Percentiles rank a stretch among this genome's conserved stretches.
Evolutionary conservation across 2,329 filamentous ascomycete species (phyloP).

Genomic region (Colletotrichum orchidophilum): DNA sequence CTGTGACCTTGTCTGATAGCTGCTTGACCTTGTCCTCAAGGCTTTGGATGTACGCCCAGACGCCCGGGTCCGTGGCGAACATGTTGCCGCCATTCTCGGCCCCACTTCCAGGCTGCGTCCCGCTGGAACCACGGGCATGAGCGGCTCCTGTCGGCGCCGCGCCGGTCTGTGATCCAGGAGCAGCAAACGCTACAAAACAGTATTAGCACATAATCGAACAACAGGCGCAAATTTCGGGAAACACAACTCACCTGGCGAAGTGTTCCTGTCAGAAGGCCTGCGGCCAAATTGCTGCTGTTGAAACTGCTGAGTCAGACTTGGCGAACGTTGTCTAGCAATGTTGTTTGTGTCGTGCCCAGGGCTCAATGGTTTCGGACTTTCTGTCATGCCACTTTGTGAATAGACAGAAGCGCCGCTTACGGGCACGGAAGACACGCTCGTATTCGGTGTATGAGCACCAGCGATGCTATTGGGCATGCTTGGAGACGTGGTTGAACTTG

Average conservation of each 20-base stretch:
- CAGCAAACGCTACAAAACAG: conserved; percentile 16
- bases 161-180: conserved; percentile 37
- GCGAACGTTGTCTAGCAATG: conserved; percentile 68
- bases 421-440: conserved; percentile 60
- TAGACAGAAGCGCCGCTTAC: conserved; percentile 68
- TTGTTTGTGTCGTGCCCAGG: conserved; percentile 67
- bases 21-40: conserved; percentile 69
- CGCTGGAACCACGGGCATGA: conserved; percentile 55
- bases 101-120: conserved; percentile 62
- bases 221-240: not conserved
- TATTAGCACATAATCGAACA: not conserved
- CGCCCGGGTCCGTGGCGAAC: conserved; percentile 69
- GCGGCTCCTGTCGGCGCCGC: conserved; percentile 34
- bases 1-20: conserved; percentile 50
- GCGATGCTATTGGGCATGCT: conserved; percentile 54
- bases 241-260: conserved; percentile 49
- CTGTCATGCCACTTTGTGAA: conserved; percentile 78
- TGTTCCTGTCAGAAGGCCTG: conserved; percentile 63
- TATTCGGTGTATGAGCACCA: conserved; percentile 56
- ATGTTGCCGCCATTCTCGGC: conserved; percentile 73
- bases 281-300: conserved; percentile 72
- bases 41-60: conserved; percentile 78
- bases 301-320: conserved; percentile 71
- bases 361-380: conserved; percentile 87
- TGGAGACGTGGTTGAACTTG: conserved; percentile 64